These are phyloP conservation scores for Lasiodiplodia citricola DNA, from an alignment of 2,329 filamentous ascomycete genomes.

Conservation along the genomic window DNA sequence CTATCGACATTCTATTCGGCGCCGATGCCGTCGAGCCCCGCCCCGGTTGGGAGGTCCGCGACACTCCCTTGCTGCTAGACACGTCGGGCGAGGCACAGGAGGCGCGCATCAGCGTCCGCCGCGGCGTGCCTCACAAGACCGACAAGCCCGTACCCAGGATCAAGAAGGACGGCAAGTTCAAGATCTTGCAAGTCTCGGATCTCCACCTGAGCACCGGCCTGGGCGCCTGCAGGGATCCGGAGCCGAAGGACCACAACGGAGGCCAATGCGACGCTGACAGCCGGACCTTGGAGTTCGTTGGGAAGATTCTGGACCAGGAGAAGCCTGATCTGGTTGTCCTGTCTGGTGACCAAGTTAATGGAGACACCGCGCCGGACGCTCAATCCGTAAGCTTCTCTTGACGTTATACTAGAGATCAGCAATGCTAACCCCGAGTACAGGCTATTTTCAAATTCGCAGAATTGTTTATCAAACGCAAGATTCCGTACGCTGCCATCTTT, in stretches of 20 bases:
- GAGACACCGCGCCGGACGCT: conserved; percentile 87
- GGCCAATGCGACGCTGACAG: conserved; percentile 90
- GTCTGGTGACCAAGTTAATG: conserved; percentile 94
- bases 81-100: conserved; percentile 66
- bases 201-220: conserved; percentile 90
- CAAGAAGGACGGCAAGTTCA: conserved; percentile 88
- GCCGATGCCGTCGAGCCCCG: conserved; percentile 90
- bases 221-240: conserved; percentile 83
- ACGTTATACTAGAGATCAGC: neutral
- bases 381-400: conserved; percentile 67
- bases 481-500: conserved; percentile 93
- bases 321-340: conserved; percentile 91
- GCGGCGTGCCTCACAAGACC: conserved; percentile 68
- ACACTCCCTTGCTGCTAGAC: conserved; percentile 74
- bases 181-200: conserved; percentile 96
- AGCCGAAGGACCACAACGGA: conserved; percentile 73
- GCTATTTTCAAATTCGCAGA: conserved; percentile 93
- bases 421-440: conserved; percentile 44
- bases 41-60: conserved; percentile 80
- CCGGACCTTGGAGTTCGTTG: conserved; percentile 87
- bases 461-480: conserved; percentile 81
- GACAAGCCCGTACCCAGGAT: conserved; percentile 78
- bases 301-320: conserved; percentile 84
- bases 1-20: conserved; percentile 85
- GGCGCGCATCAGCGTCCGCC: conserved; percentile 77